Base-by-base conservation (phyloP, 192 early-diverging fungal genomes). In the Coemansia sp. region DNA sequence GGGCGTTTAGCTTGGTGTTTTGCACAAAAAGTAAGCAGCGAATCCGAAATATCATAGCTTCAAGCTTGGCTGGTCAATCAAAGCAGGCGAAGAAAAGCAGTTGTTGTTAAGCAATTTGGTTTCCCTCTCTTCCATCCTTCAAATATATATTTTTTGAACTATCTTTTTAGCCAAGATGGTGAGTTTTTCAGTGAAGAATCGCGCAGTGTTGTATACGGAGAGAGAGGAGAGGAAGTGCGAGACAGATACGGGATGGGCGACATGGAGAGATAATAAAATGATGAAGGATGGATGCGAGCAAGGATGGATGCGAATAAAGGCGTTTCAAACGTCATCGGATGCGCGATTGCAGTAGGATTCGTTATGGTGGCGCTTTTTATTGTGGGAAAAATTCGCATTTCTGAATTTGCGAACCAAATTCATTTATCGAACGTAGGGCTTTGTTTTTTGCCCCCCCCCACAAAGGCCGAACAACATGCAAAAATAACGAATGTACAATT, bases 71-170 rank as follows among this genome's bases (percentile, higher is more conserved):
- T n/a, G n/a, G n/a, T n/a, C n/a, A n/a, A n/a, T n/a, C n/a, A n/a
- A n/a, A n/a, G n/a, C n/a, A n/a, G n/a, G n/a, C n/a, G n/a, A n/a
- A n/a, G n/a, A n/a, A n/a, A n/a, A n/a, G n/a, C 37, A 39, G 15
- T 7, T 39, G 8, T 15, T 39, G 37, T 51, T 16, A 15, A 23
- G 23, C 48, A 26, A 18, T 55, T 25, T 31, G 61, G 29, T 20
- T 56, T 70, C 68, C 49, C 58, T 70, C 68, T 70, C 64, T 70
- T 70, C 68, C 59, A 56, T 70, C 55, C 59, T 63, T 58, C 61
- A 70, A 56, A 29, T 31, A 23, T 63, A 68, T 56, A 30, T 59
- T 70, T 42, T 40, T 59, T 61, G 39, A 64, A 43, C 21, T 28
- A 26, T 49, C 34, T 37, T 53, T 63, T 33, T 33, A 62, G 42